These are phyloP conservation scores for Dothidotthia symphoricarpi DNA, from an alignment of 2,329 filamentous ascomycete genomes.

Conservation along the genomic window DNA sequence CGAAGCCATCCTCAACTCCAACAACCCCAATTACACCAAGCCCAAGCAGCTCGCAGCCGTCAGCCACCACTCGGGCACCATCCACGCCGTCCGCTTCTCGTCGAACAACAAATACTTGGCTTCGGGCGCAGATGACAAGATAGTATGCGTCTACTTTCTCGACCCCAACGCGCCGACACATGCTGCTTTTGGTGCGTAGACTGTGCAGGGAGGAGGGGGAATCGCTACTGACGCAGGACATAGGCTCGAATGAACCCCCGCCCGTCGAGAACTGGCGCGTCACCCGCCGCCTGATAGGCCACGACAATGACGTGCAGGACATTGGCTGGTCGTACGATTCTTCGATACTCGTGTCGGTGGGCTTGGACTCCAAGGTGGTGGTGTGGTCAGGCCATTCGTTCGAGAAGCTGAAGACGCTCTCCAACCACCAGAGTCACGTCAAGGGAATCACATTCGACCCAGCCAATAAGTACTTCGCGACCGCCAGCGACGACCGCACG, in stretches of 20 bases:
- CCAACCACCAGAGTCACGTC: constrained; percentile 93
- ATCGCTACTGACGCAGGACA: constrained; percentile 11
- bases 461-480: constrained; percentile 98
- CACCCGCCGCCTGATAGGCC: constrained; percentile 85
- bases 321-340: constrained; percentile 96
- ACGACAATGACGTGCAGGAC: constrained; percentile 98
- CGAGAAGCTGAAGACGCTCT: constrained; percentile 92
- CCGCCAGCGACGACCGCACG: constrained; percentile 91
- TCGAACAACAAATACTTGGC: constrained; percentile 93
- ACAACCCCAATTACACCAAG: constrained; percentile 67
- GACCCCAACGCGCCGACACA: constrained; percentile 77
- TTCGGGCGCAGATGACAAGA: constrained; percentile 96
- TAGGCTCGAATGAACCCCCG: constrained; percentile 80
- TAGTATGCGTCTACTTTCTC: constrained; percentile 94
- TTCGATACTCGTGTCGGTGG: constrained; percentile 92
- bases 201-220: not conserved
- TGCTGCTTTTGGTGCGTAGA: constrained; percentile 69
- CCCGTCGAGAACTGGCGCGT: constrained; percentile 99
- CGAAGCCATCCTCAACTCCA: constrained; percentile 82
- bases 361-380: constrained; percentile 94
- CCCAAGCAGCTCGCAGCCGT: constrained; percentile 96
- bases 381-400: constrained; percentile 98
- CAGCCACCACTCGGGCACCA: constrained; percentile 97
- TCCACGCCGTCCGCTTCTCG: constrained; percentile 95
- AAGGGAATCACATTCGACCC: constrained; percentile 99